Percentiles rank a stretch among this genome's conserved stretches.
These are phyloP conservation scores for Tremella yokohamensis DNA, from an alignment of 768 basidiomycete genomes.

Conservation along the genomic window DNA sequence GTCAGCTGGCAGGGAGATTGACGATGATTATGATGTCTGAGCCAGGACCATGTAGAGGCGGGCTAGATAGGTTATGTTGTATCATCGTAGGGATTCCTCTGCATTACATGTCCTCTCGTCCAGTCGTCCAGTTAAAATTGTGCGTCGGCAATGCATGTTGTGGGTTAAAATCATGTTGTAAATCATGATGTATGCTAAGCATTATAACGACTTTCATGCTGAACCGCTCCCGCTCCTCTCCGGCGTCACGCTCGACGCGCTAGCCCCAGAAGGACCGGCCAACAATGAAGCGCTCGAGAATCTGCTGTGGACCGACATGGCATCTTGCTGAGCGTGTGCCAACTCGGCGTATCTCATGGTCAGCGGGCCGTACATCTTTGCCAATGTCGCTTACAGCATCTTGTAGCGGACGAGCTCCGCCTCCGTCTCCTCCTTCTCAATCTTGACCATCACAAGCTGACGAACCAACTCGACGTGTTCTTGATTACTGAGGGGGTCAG, in stretches of 20 bases:
- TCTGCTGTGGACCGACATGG: slow-evolving; percentile 57
- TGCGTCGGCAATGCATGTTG: too few species aligned
- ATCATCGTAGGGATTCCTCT: slow-evolving; percentile 9
- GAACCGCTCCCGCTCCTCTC: too few species aligned
- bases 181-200: too few species aligned
- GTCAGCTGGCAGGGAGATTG: slow-evolving; percentile 36
- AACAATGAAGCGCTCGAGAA: slow-evolving; percentile 9
- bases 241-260: too few species aligned
- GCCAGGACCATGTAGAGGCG: not conserved
- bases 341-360: slow-evolving; percentile 62
- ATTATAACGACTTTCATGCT: too few species aligned
- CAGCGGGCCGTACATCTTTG: not conserved
- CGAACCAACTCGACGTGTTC: slow-evolving; percentile 55
- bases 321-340: slow-evolving; percentile 72
- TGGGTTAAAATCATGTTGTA: too few species aligned
- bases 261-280: not conserved
- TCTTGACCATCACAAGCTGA: slow-evolving; percentile 79
- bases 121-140: too few species aligned
- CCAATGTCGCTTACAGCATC: slow-evolving; percentile 61
- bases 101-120: too few species aligned
- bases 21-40: slow-evolving; percentile 48
- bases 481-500: slow-evolving; percentile 33
- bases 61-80: not conserved
- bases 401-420: slow-evolving; percentile 92
- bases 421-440: slow-evolving; percentile 90